Base-by-base conservation (phyloP, 352 stramenopile genomes). In the Globisporangium echinulatum region DNA sequence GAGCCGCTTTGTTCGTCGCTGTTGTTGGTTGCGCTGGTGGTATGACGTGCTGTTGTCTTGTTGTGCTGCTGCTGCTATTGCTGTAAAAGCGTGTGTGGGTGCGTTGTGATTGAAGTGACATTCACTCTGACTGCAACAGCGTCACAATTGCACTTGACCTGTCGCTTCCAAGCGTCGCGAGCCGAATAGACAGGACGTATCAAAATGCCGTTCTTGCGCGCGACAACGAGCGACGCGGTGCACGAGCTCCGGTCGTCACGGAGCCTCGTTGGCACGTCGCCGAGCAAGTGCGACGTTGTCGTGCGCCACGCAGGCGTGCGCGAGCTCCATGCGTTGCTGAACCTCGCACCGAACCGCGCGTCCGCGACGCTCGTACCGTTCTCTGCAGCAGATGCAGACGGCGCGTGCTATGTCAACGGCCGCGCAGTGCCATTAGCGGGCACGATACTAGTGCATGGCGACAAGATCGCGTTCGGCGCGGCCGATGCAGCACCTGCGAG, bases 241-340 rank as follows among this genome's bases (percentile, higher is more conserved):
- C 53, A 73, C 7, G 75, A 90, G 56, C 66, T 90, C 33, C 66
- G 64, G 8, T 88, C 78, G 52, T 79, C 81, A 52, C 85, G 78
- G 71, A 87, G 68, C 10, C 68, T 92, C 14, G 77, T 92, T 46
- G 77, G 79, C 5, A 70, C 67, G 19, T 67, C 60, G 1, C 52
- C 55, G 3, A 51, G 61, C 19, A 86, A 78, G 19, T 91, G 82
- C 54, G 79, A 89, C 54, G 62, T 88, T 14, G 79, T 91, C 4
- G 61, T 91, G 6, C 56, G 62, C 0, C 59, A 58, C 10, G 52
- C 62, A 1, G 69, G 69, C 15, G 66, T 87, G 25, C 59, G 85
- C 19, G 82, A 88, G 19, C 68, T 85, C 0, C 79, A 90, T 48
- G 78, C 79, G 9, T 51, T 89, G 5, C 62, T 88, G 47, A 85